Evolutionary conservation across 164 flowering plant species (phyloP), one percentile per base, ranked within the genome.

Genomic region (Stephania cephalantha): DNA sequence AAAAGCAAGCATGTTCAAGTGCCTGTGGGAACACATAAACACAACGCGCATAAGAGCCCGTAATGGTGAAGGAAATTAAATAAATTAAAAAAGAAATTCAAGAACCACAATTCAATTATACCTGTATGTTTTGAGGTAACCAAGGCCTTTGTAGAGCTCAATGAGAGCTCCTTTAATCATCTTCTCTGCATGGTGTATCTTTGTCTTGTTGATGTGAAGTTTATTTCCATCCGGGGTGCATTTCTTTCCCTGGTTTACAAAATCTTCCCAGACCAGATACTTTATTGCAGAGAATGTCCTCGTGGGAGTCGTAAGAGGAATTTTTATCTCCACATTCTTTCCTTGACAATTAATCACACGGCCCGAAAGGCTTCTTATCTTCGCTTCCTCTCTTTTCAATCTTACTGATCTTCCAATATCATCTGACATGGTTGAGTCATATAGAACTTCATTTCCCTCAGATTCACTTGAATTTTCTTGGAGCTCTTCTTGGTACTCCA

Each of bases 1-100:
- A 80, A 95, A 93, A 82, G 99, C 99, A 75, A 90, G 90, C 99
- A 93, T 87, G 87, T 95, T 95, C 89, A 95, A 84, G 84, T 90
- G 85, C 92, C 99, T 92, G 87, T 68, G 45, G 77, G 69, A 80
- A 13, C 31, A 73, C 22, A 66, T 22, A 58, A n/a, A 70, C 55
- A 35, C 58, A 5, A 22, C 58, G 71, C 46, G 9, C 29, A 66
- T 17, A 8, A n/a, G 53, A 22, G 44, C 15, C 22, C 35, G 7
- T 17, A 17, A 20, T 3, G 9, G 6, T 44, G 4, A 35, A 35
- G 42, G 42, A 35, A 35, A 35, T 35, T 35, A 35, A 35, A 35
- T 25, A 35, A 35, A 35, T 35, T 35, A 35, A 35, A 35, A 35
- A 2, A 4, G 42, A 35, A 35, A 35, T 35, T 35, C 42, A 1